These are phyloP conservation scores for Megacollybia marginata DNA, from an alignment of 768 basidiomycete genomes.

Conservation along the genomic window DNA sequence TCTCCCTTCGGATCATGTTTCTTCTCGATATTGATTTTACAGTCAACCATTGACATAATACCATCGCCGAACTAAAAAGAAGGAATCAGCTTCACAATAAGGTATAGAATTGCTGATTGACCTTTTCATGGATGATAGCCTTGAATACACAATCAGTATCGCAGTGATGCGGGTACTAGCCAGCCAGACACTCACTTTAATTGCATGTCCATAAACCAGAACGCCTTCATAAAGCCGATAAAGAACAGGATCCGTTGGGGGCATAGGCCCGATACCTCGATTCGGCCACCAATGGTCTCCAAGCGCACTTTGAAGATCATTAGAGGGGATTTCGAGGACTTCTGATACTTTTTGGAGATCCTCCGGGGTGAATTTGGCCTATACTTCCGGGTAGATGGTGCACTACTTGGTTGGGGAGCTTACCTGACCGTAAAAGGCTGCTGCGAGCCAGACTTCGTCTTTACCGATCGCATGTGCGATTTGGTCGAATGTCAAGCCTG, in stretches of 20 bases:
- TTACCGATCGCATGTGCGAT: slow-evolving; percentile 59
- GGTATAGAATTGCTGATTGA: slow-evolving; percentile 21
- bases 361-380: slow-evolving; percentile 64
- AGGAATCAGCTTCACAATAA: slow-evolving; percentile 14
- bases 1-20: slow-evolving; percentile 76
- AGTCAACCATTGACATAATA: slow-evolving; percentile 88
- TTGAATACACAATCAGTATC: slow-evolving; percentile 10
- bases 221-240: slow-evolving; percentile 81
- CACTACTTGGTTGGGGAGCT: not conserved
- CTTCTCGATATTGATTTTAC: slow-evolving; percentile 57
- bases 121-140: slow-evolving; percentile 73
- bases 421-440: slow-evolving; percentile 78
- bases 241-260: slow-evolving; percentile 73
- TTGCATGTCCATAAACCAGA: slow-evolving; percentile 70
- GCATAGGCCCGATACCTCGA: slow-evolving; percentile 61
- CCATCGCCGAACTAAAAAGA: slow-evolving; percentile 65
- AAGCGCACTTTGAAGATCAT: slow-evolving; percentile 34
- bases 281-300: slow-evolving; percentile 71
- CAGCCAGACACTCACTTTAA: slow-evolving; percentile 46
- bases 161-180: not conserved
- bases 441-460: slow-evolving; percentile 79
- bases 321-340: slow-evolving; percentile 40
- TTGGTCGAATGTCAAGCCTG: slow-evolving; percentile 63
- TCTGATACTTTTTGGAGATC: slow-evolving; percentile 49
- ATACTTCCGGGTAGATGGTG: not conserved